Percentiles rank a stretch among this genome's conserved stretches.
Conservation (phyloP, 2,329 filamentous ascomycete genomes). For the Ascocoryne sarcoides region DNA sequence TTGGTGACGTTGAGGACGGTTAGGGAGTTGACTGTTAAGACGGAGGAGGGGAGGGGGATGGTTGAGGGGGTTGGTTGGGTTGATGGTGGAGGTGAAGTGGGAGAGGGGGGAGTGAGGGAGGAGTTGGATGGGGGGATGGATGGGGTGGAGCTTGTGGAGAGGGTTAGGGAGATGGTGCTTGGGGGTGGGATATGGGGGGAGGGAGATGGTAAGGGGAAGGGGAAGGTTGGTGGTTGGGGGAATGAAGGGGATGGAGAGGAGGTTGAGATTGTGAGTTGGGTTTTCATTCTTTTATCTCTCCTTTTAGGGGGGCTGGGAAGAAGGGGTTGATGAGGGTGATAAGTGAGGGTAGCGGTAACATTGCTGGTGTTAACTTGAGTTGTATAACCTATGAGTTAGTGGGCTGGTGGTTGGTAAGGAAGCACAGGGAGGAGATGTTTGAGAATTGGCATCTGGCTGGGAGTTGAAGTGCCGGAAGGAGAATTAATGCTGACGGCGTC, state of each 20-base stretch:
- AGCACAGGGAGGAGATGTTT: too few relatives aligned
- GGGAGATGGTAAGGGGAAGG: too few relatives aligned
- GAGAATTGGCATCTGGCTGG: too few relatives aligned
- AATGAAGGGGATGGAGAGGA: slow-evolving; percentile 12
- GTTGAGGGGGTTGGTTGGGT: slow-evolving; percentile 6
- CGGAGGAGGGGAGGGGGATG: slow-evolving; percentile 9
- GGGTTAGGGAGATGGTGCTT: slow-evolving; percentile 1
- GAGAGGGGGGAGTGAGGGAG: background rate
- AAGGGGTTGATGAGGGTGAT: background rate
- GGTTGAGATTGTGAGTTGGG: slow-evolving; percentile 21
- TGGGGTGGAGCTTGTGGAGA: background rate
- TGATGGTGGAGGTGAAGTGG: slow-evolving; percentile 6
- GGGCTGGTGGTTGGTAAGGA: too few relatives aligned
- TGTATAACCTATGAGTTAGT: too few relatives aligned
- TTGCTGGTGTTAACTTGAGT: too few relatives aligned
- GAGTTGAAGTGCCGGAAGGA: too few relatives aligned
- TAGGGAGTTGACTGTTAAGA: slow-evolving; percentile 14
- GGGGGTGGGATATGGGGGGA: background rate
- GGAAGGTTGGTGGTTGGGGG: slow-evolving; percentile 1
- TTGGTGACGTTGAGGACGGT: slow-evolving; percentile 18
- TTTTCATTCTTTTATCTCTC: slow-evolving; percentile 4
- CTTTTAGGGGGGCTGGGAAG: slow-evolving; percentile 1
- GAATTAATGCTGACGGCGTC: slow-evolving; percentile 5
- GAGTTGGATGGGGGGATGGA: background rate
- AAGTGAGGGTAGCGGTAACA: background rate